Evolutionary conservation across 805 yeast species (phyloP).

Genomic region (Yueomyces sp.): DNA sequence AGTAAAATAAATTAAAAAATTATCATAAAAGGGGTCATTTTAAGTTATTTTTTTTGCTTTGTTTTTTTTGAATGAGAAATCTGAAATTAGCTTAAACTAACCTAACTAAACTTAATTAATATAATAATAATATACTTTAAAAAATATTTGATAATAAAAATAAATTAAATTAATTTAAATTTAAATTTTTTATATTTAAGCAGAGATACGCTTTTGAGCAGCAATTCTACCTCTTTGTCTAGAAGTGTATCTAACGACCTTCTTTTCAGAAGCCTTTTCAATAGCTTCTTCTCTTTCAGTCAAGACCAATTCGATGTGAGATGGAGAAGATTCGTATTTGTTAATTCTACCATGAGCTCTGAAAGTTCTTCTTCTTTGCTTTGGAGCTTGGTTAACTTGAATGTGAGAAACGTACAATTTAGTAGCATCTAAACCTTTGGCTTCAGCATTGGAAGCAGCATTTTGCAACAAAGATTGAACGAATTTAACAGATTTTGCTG

Average conservation of each 20-base stretch:
- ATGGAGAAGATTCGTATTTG: conserved; percentile 97
- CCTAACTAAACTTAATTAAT: too few relatives aligned
- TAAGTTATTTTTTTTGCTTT: too few relatives aligned
- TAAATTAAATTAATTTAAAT: too few relatives aligned
- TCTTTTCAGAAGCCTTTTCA: conserved; percentile 74
- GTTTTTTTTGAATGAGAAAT: too few relatives aligned
- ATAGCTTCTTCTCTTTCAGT: conserved; percentile 92
- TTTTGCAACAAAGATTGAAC: conserved; percentile 88
- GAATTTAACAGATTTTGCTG: conserved; percentile 94
- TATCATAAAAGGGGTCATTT: too few relatives aligned
- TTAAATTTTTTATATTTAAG: conserved; percentile 24
- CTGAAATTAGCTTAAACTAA: too few relatives aligned
- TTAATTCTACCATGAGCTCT: conserved; percentile 99
- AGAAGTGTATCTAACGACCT: conserved; percentile 61
- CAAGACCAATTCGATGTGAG: conserved; percentile 94
- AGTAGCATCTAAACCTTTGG: conserved; percentile 95
- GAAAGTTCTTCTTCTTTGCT: conserved; percentile 99
- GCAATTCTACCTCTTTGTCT: conserved; percentile 91
- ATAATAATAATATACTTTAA: too few relatives aligned
- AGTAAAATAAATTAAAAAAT: too few relatives aligned
- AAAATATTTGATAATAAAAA: too few relatives aligned
- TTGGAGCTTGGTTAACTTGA: conserved; percentile 99
- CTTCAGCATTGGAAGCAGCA: conserved; percentile 98
- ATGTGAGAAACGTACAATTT: conserved; percentile 93
- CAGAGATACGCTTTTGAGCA: conserved; percentile 76